phyloP scores from a whole-genome alignment of 306 rosid species.

The Cicer arietinum region DNA sequence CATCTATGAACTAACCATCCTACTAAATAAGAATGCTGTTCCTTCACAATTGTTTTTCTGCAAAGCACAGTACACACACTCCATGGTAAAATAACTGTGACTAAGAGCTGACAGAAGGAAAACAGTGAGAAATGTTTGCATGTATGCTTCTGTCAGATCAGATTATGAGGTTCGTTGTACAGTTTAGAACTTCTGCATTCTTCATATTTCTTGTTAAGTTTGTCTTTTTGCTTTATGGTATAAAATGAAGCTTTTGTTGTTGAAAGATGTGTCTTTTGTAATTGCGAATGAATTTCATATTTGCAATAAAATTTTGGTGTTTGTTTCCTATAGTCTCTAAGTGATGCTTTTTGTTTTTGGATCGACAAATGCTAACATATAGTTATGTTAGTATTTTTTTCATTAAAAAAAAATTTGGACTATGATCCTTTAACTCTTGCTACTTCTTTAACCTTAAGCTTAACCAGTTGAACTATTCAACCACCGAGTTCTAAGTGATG shows the following conservation, averaged over 20 bases:
- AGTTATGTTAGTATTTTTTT: no score
- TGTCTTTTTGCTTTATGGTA: constrained; percentile 16
- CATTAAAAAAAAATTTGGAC: no score
- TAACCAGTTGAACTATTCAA: no score
- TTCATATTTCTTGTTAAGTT: constrained; percentile 29
- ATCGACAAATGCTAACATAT: no score
- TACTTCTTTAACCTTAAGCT: no score
- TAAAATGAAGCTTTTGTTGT: constrained; percentile 30
- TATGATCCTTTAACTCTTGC: no score
- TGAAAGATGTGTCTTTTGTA: constrained; percentile 3
- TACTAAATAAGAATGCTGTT: constrained; percentile 32
- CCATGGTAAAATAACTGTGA: constrained; percentile 31
- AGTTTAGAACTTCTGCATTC: constrained; percentile 34
- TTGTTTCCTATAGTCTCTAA: constrained; percentile 27
- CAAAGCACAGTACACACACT: constrained; percentile 31
- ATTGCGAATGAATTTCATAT: constrained; percentile 12
- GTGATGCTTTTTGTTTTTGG: background rate
- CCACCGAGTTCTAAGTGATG: background rate
- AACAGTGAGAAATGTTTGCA: constrained; percentile 26
- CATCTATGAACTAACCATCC: constrained; percentile 28
- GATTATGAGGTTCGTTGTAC: constrained; percentile 40
- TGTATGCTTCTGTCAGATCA: constrained; percentile 40
- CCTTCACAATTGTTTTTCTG: constrained; percentile 44
- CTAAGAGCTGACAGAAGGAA: background rate
- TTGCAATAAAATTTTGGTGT: constrained; percentile 32